Evolutionary conservation across 2,329 filamentous ascomycete genomes (phyloP).

Genomic region (Colletotrichum cordylinicola): DNA sequence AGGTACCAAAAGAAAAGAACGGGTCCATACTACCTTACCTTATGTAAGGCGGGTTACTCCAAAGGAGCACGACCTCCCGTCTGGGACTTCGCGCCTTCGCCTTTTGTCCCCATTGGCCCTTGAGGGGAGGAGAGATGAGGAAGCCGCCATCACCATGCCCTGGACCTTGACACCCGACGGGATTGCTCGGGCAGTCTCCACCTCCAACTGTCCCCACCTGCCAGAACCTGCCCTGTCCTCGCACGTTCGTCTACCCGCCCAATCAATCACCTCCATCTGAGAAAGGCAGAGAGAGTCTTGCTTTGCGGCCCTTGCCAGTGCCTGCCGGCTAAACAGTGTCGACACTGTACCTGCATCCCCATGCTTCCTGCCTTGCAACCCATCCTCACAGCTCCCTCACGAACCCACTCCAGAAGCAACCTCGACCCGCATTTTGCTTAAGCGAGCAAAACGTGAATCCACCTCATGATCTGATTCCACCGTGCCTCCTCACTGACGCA

Average conservation of each 20-base stretch:
- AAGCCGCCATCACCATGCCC: neutral
- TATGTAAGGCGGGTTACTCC: neutral
- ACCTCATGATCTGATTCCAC: constrained; percentile 15
- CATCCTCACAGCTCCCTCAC: neutral
- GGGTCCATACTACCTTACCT: neutral
- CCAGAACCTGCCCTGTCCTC: neutral
- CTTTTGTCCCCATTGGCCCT: neutral
- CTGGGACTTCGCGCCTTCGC: neutral
- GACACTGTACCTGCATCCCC: neutral
- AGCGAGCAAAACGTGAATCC: neutral
- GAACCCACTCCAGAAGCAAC: neutral
- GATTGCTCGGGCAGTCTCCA: neutral
- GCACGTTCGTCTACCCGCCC: neutral
- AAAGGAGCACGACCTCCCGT: constrained; percentile 15
- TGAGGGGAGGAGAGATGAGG: neutral
- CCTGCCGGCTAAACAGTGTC: neutral
- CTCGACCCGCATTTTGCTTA: neutral
- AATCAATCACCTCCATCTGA: neutral
- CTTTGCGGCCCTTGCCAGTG: neutral
- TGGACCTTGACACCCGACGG: neutral
- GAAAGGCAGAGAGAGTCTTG: neutral
- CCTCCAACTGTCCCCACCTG: neutral
- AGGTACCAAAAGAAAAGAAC: too few relatives aligned
- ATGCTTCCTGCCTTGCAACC: neutral
- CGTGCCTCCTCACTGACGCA: neutral